These are phyloP conservation scores for Klebsormidium nitens DNA, from an alignment of 139 green algal species.

Conservation along the genomic window DNA sequence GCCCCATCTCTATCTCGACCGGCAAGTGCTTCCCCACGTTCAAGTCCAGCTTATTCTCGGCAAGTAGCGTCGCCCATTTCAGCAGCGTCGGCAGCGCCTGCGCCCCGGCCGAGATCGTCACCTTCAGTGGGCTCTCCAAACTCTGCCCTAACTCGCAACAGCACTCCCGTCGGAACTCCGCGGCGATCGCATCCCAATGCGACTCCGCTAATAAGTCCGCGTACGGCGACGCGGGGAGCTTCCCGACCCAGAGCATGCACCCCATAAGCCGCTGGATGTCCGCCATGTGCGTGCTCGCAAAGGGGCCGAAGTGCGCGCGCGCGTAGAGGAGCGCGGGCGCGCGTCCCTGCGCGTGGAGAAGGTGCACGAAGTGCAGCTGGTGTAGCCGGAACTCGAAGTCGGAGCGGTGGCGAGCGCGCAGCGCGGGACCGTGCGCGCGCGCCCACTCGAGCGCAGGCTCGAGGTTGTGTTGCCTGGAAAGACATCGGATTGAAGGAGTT, in stretches of 20 bases:
- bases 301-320: conserved; percentile 58
- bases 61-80: conserved; percentile 74
- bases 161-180: conserved; percentile 72
- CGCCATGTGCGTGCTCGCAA: conserved; percentile 49
- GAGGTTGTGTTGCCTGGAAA: conserved; percentile 20
- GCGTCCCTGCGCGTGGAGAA: conserved; percentile 46
- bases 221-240: conserved; percentile 50
- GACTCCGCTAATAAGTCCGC: conserved; percentile 51
- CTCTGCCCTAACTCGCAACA: conserved; percentile 81
- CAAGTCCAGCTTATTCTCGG: conserved; percentile 34
- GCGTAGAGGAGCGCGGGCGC: conserved; percentile 68
- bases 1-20: conserved; percentile 81
- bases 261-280: conserved; percentile 87
- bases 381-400: conserved; percentile 77
- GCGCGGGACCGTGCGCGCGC: conserved; percentile 52
- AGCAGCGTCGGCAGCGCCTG: conserved; percentile 77
- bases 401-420: conserved; percentile 28
- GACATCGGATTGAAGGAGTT: too few relatives aligned
- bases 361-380: conserved; percentile 70
- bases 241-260: conserved; percentile 62
- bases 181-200: conserved; percentile 62
- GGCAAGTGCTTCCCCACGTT: conserved; percentile 65
- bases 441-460: conserved; percentile 75
- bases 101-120: conserved; percentile 67
- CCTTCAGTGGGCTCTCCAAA: conserved; percentile 71